Evolutionary conservation across 148 eudicot species (phyloP), one percentile per base, ranked within the genome.

Genomic region (Spergularia bocconei): DNA sequence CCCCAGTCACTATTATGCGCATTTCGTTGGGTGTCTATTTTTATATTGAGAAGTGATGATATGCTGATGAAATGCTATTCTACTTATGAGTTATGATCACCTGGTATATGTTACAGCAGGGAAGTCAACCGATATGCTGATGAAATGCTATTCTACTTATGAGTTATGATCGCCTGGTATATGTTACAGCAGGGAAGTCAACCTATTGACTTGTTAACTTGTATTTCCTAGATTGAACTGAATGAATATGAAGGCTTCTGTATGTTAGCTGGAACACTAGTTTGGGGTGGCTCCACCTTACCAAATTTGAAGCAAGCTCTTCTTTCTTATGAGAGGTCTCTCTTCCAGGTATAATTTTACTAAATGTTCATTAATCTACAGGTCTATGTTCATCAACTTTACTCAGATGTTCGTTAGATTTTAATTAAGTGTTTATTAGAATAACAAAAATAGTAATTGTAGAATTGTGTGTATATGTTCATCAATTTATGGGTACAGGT

Each of bases 211-310:
- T 36, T 79, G 23, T 16, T 38, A 60, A 62, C 21, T 72, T 84
- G 69, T 74, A 63, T 77, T 81, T 71, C 56, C 76, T 86, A 96
- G 99, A 86, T 96, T 82, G 99, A 96, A 80, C 79, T 96, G 85
- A 85, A 84, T 70, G 98, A 96, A 79, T 78, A 75, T 77, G 90
- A 89, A 78, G 96, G 87, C 41, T 80, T 79, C 64, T 85, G 89
- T 66, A 79, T 78, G 69, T 85, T 96, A 79, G 74, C 84, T 4
- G 94, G 89, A 71, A 96, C 97, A 65, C 79, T 96, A 77, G 98
- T 85, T 53, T 96, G 99, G 99, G 79, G 82, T 79, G 86, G 88
- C 63, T 77, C 86, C 79, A 75, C 78, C 25, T 76, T 76, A 65
- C 76, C 85, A 76, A 79, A 83, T 69, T 87, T 88, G 63, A 75